These are phyloP conservation scores for Cercospora sesami DNA, from an alignment of 2,329 filamentous ascomycete species.

Conservation along the genomic window DNA sequence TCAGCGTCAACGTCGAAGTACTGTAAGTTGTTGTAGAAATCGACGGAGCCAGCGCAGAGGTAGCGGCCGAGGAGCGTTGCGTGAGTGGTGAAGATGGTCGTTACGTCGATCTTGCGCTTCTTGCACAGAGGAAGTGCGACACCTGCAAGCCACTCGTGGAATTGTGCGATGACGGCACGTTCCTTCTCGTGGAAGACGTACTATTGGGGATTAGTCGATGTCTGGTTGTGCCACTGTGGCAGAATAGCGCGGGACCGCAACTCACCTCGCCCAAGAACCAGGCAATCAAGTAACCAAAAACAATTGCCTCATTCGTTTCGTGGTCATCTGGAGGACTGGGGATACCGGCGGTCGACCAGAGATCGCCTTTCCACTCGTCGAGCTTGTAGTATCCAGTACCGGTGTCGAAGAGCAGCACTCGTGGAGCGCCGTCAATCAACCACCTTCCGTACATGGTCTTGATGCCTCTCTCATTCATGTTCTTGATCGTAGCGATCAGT, in stretches of 20 bases:
- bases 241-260: neutral
- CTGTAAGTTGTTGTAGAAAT: conserved; percentile 99
- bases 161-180: conserved; percentile 92
- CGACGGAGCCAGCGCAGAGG: conserved; percentile 93
- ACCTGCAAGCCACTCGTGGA: conserved; percentile 97
- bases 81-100: conserved; percentile 98
- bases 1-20: conserved; percentile 95
- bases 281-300: conserved; percentile 94
- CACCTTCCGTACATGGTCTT: conserved; percentile 90
- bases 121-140: conserved; percentile 89
- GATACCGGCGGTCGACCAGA: conserved; percentile 91
- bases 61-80: conserved; percentile 93
- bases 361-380: conserved; percentile 94
- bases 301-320: conserved; percentile 95
- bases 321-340: conserved; percentile 89
- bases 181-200: conserved; percentile 92
- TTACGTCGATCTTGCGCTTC: conserved; percentile 92
- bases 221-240: conserved; percentile 14
- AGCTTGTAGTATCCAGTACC: conserved; percentile 87
- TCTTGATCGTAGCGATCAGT: conserved; percentile 77
- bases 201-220: conserved; percentile 48
- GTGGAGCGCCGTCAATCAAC: conserved; percentile 93
- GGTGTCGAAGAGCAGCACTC: conserved; percentile 92
- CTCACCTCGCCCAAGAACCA: conserved; percentile 97
- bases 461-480: conserved; percentile 91